These are phyloP conservation scores for Yamadazyma conglobata DNA, from an alignment of 1,139 yeast species.

Conservation along the genomic window DNA sequence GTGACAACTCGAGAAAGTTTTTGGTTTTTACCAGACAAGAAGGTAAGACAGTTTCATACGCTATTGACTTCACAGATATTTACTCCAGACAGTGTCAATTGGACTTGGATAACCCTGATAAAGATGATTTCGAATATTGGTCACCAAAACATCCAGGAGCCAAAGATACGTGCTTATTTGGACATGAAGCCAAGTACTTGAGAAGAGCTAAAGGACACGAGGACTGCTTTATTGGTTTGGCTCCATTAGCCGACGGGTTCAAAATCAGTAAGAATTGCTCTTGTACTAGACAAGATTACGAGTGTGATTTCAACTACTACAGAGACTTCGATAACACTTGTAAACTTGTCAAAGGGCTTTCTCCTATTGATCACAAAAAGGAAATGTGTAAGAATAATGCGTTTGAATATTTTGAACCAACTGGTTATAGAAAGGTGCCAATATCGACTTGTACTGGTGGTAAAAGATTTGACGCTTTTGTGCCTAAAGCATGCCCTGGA, in stretches of 20 bases:
- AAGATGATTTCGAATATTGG: slow-evolving; percentile 82
- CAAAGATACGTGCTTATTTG: slow-evolving; percentile 73
- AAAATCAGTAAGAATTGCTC: slow-evolving; percentile 64
- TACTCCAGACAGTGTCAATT: slow-evolving; percentile 68
- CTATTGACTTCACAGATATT: slow-evolving; percentile 70
- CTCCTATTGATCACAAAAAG: slow-evolving; percentile 59
- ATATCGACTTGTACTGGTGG: slow-evolving; percentile 47
- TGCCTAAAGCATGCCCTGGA: slow-evolving; percentile 85
- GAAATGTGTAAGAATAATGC: slow-evolving; percentile 59
- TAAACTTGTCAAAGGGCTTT: slow-evolving; percentile 67
- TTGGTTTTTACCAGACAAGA: slow-evolving; percentile 23
- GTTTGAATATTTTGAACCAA: slow-evolving; percentile 51
- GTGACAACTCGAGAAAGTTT: slow-evolving; percentile 81
- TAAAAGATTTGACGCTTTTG: slow-evolving; percentile 55
- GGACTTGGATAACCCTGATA: slow-evolving; percentile 54
- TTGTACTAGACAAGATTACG: slow-evolving; percentile 86
- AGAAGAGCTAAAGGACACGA: slow-evolving; percentile 59
- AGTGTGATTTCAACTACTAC: slow-evolving; percentile 85
- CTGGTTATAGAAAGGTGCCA: slow-evolving; percentile 47
- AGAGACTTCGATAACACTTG: slow-evolving; percentile 80
- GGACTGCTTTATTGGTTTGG: slow-evolving; percentile 80
- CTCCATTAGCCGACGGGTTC: slow-evolving; percentile 63
- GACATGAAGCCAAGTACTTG: slow-evolving; percentile 77
- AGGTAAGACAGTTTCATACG: slow-evolving; percentile 32
- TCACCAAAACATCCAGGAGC: slow-evolving; percentile 68